These are phyloP conservation scores for Erysimum cheiranthoides DNA, from an alignment of 345 rosid genomes.

Conservation along the genomic window DNA sequence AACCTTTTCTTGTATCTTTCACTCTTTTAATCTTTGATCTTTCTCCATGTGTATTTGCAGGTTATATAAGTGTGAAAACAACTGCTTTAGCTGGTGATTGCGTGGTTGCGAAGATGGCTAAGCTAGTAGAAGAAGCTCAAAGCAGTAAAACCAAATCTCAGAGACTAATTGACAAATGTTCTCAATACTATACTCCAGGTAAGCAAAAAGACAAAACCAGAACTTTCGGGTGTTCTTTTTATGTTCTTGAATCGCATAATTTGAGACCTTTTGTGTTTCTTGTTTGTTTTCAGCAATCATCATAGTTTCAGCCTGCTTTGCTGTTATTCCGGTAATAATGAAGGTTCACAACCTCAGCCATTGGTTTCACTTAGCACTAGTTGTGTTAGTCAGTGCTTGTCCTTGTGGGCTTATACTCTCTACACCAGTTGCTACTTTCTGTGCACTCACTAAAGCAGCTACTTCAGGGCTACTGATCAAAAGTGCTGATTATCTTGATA, in stretches of 20 bases:
- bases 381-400: constrained; percentile 87
- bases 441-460: constrained; percentile 91
- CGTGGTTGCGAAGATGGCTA: constrained; percentile 86
- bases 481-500: constrained; percentile 84
- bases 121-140: constrained; percentile 97
- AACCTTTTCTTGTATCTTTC: constrained; percentile 6
- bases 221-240: constrained; percentile 1
- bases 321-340: constrained; percentile 61
- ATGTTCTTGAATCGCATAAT: not conserved
- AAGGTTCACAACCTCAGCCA: constrained; percentile 49
- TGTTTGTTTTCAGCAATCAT: constrained; percentile 60
- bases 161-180: constrained; percentile 74
- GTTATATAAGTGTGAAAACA: constrained; percentile 76
- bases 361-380: constrained; percentile 84
- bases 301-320: constrained; percentile 60
- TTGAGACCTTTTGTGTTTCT: not conserved
- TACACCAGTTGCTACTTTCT: constrained; percentile 92
- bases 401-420: constrained; percentile 96
- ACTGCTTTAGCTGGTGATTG: constrained; percentile 85
- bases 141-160: constrained; percentile 77
- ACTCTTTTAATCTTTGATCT: constrained; percentile 9
- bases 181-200: constrained; percentile 89
- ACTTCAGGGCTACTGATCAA: constrained; percentile 82
- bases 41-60: constrained; percentile 40
- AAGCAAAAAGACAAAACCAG: constrained; percentile 3